phyloP scores from a whole-genome alignment of 2,329 filamentous ascomycete species.

The Ramularia endophylla region DNA sequence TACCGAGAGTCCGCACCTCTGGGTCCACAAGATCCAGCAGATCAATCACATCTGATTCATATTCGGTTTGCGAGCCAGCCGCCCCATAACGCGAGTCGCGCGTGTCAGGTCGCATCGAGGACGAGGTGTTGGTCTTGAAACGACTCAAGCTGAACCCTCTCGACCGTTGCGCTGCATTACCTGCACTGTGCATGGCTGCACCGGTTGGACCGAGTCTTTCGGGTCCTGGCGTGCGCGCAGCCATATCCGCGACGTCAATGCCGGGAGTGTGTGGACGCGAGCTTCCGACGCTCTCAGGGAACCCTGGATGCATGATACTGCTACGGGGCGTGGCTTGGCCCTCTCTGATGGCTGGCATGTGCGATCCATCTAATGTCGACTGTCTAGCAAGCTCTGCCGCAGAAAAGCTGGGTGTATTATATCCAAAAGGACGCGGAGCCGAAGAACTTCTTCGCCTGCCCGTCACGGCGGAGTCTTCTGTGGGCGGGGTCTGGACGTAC shows the following conservation, averaged over 20 bases:
- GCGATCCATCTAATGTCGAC: conserved; percentile 18
- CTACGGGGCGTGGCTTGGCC: conserved; percentile 16
- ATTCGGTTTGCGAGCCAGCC: conserved; percentile 37
- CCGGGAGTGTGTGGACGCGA: conserved; percentile 17
- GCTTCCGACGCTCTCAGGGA: conserved; percentile 9
- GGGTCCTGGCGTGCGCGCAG: conserved; percentile 12
- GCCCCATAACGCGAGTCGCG: conserved; percentile 10
- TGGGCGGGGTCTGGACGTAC: conserved; percentile 5
- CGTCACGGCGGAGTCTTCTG: conserved; percentile 13
- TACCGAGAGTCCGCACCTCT: conserved; percentile 75
- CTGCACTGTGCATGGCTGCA: conserved; percentile 24
- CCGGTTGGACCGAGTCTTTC: conserved; percentile 14
- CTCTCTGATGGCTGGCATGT: conserved; percentile 27
- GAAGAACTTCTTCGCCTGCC: conserved; percentile 29
- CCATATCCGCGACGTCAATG: conserved; percentile 16
- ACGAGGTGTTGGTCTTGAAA: conserved; percentile 15
- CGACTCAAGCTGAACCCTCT: conserved; percentile 19
- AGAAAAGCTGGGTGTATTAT: conserved; percentile 7
- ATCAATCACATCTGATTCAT: conserved; percentile 59
- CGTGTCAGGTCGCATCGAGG: conserved; percentile 4
- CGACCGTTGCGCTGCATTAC: conserved; percentile 22
- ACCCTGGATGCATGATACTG: conserved; percentile 8
- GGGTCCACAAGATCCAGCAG: conserved; percentile 69
- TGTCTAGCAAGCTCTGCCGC: conserved; percentile 21
- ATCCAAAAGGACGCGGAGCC: conserved; percentile 21